phyloP scores from a whole-genome alignment of 768 basidiomycete genomes.

The Polyporus arcularius region DNA sequence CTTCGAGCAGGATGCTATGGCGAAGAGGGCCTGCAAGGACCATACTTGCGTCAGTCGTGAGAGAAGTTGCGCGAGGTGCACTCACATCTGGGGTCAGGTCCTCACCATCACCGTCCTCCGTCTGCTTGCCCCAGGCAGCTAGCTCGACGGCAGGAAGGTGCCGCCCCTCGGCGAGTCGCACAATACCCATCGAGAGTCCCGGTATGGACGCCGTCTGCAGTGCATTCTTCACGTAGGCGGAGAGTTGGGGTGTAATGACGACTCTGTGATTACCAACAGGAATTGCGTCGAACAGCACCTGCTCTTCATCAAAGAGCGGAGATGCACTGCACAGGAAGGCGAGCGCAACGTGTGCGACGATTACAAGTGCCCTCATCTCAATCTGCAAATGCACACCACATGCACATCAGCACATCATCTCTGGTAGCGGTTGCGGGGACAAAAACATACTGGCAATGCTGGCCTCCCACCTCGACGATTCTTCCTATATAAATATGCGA shows the following conservation, averaged over 20 bases:
- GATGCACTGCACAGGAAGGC: not conserved
- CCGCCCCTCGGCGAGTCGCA: constrained; percentile 3
- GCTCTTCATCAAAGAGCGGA: not conserved
- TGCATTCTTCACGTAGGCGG: constrained; percentile 8
- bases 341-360: too few relatives aligned
- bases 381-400: too few relatives aligned
- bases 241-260: constrained; percentile 12
- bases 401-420: too few relatives aligned
- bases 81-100: constrained; percentile 23
- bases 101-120: constrained; percentile 12
- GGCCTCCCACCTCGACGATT: too few relatives aligned
- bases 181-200: constrained; percentile 19
- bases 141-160: constrained; percentile 8
- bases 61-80: constrained; percentile 12
- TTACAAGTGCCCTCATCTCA: too few relatives aligned
- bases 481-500: too few relatives aligned
- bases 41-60: constrained; percentile 1
- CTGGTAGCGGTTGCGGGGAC: too few relatives aligned
- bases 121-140: constrained; percentile 16
- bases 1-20: constrained; percentile 34
- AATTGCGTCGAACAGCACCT: not conserved
- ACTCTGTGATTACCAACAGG: not conserved
- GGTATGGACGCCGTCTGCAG: constrained; percentile 11
- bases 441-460: too few relatives aligned
- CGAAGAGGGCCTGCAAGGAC: constrained; percentile 29